Evolutionary conservation across 139 green algal genomes (phyloP).

Genomic region (Chlamydomonas incerta): DNA sequence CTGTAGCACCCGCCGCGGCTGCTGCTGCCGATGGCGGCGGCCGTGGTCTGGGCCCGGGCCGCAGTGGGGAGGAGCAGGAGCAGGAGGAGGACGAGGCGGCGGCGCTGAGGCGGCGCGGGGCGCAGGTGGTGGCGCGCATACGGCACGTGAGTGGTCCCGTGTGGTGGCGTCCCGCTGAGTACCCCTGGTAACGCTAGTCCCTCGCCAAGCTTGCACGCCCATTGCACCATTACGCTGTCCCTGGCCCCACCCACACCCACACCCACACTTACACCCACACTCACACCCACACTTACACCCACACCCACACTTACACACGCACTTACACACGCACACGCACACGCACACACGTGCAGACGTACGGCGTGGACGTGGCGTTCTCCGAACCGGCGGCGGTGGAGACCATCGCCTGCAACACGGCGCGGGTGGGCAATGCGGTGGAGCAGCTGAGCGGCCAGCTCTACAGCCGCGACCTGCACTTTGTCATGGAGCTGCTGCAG

Average conservation of each 20-base stretch:
- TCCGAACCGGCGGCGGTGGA: conserved; percentile 7
- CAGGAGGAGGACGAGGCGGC: background rate
- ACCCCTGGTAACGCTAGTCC: too few relatives aligned
- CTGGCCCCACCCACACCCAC: too few relatives aligned
- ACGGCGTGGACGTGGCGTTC: conserved; percentile 15
- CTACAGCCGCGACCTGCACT: conserved; percentile 56
- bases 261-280: too few relatives aligned
- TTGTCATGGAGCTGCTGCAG: conserved; percentile 63
- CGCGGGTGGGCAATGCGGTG: conserved; percentile 24
- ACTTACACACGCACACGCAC: too few relatives aligned
- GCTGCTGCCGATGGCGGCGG: background rate
- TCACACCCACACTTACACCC: too few relatives aligned
- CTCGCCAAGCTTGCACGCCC: too few relatives aligned
- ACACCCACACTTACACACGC: too few relatives aligned
- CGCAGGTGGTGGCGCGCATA: conserved; percentile 14
- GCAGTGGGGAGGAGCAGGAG: background rate
- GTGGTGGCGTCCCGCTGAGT: background rate
- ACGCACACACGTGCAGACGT: background rate
- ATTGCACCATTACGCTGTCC: too few relatives aligned
- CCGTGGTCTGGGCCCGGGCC: too few relatives aligned
- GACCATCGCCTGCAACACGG: conserved; percentile 11
- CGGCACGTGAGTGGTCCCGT: background rate
- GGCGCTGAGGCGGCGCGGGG: background rate
- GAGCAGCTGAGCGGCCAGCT: conserved; percentile 40
- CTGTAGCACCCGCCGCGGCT: background rate